Percentiles rank a stretch among this genome's conserved stretches.
phyloP scores from a whole-genome alignment of 2,329 filamentous ascomycete genomes.

The Fusarium dimerum region DNA sequence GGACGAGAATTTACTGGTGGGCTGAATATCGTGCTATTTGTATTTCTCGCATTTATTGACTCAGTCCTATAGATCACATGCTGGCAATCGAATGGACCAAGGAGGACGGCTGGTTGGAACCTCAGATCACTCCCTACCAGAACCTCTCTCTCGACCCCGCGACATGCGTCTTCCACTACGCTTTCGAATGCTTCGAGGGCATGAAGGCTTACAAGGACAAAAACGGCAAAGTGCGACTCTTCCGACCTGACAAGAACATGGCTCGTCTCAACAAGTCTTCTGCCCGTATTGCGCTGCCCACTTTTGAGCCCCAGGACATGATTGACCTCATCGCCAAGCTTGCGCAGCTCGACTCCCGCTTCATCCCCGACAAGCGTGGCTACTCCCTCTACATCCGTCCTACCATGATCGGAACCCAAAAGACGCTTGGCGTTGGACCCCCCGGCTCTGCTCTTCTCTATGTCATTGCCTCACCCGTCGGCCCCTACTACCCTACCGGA shows the following conservation, averaged over 20 bases:
- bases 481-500: slow-evolving; percentile 96
- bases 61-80: slow-evolving; percentile 77
- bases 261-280: slow-evolving; percentile 87
- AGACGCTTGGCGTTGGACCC: slow-evolving; percentile 88
- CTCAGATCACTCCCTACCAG: slow-evolving; percentile 89
- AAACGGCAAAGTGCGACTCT: slow-evolving; percentile 76
- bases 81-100: slow-evolving; percentile 92
- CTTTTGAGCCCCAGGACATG: slow-evolving; percentile 72
- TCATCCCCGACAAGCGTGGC: slow-evolving; percentile 83
- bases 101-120: slow-evolving; percentile 77
- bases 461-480: slow-evolving; percentile 94
- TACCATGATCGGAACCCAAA: slow-evolving; percentile 96
- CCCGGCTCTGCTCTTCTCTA: slow-evolving; percentile 90
- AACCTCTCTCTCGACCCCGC: slow-evolving; percentile 96
- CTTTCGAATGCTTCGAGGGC: slow-evolving; percentile 96
- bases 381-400: slow-evolving; percentile 96
- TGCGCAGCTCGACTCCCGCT: slow-evolving; percentile 78
- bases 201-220: slow-evolving; percentile 99
- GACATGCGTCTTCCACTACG: slow-evolving; percentile 98
- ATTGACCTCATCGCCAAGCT: slow-evolving; percentile 82
- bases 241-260: slow-evolving; percentile 97
- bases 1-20: slow-evolving; percentile 87
- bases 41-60: slow-evolving; percentile 10
- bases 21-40: slow-evolving; percentile 7
- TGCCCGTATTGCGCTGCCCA: slow-evolving; percentile 88